phyloP scores from a whole-genome alignment of 2,329 filamentous ascomycete species.

The Furcasterigmium furcatum region DNA sequence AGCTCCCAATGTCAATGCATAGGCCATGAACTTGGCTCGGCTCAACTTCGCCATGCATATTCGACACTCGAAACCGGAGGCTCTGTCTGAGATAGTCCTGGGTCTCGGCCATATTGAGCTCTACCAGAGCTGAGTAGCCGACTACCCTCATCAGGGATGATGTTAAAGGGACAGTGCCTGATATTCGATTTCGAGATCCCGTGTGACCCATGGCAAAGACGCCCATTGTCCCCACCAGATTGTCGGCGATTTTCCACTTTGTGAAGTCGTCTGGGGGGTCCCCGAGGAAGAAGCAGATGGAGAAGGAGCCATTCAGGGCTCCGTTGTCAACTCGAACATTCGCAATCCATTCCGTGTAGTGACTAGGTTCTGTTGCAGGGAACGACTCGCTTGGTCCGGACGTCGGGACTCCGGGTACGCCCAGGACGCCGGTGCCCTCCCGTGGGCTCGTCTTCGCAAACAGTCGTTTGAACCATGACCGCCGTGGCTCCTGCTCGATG shows the following conservation, averaged over 20 bases:
- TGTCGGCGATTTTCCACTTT: constrained; percentile 49
- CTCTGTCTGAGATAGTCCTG: constrained; percentile 36
- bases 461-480: not conserved
- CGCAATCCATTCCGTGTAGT: constrained; percentile 63
- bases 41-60: constrained; percentile 22
- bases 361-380: no score
- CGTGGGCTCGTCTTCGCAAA: not conserved
- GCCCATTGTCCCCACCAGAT: constrained; percentile 60
- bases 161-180: constrained; percentile 51
- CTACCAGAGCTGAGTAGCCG: constrained; percentile 26
- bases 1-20: constrained; percentile 31
- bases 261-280: constrained; percentile 37
- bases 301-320: constrained; percentile 57
- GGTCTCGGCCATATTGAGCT: constrained; percentile 31
- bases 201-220: constrained; percentile 44
- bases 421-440: no score
- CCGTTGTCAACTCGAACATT: constrained; percentile 62
- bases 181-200: constrained; percentile 30
- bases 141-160: constrained; percentile 42
- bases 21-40: constrained; percentile 28
- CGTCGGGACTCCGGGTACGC: no score
- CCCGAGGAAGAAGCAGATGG: constrained; percentile 67
- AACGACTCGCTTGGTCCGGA: no score
- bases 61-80: constrained; percentile 29
- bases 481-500: not conserved